Conservation (phyloP, 805 yeast genomes). For the Ogataea pini region DNA sequence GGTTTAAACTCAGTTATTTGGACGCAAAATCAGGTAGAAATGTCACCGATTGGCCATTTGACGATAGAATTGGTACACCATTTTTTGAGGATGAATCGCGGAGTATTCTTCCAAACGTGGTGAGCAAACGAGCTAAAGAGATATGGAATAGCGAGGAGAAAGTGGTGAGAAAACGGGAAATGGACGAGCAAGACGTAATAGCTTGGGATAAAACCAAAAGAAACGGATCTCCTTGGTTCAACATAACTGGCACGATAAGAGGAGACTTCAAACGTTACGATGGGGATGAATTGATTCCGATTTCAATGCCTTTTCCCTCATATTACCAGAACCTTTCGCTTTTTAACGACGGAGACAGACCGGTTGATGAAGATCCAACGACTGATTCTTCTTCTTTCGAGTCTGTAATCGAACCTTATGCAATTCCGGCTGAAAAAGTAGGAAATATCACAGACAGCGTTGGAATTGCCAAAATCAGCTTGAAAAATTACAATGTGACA, state of each 20-base stretch:
- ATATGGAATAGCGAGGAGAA: constrained; percentile 52
- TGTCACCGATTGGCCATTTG: constrained; percentile 59
- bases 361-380: constrained; percentile 16
- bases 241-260: constrained; percentile 48
- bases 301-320: constrained; percentile 34
- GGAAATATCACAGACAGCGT: constrained; percentile 32
- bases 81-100: constrained; percentile 52
- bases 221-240: constrained; percentile 34
- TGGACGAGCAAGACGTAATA: constrained; percentile 14
- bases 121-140: constrained; percentile 47
- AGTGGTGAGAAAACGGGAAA: constrained; percentile 16
- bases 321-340: constrained; percentile 29
- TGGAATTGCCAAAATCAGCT: constrained; percentile 25
- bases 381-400: constrained; percentile 19
- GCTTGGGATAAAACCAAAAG: not conserved
- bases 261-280: constrained; percentile 41
- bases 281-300: constrained; percentile 17
- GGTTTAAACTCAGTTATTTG: constrained; percentile 63
- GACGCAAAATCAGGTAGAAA: constrained; percentile 51
- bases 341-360: constrained; percentile 19
- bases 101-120: constrained; percentile 60
- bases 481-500: constrained; percentile 21
- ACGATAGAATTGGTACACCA: constrained; percentile 30
- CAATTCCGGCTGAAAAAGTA: constrained; percentile 11
- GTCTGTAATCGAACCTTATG: constrained; percentile 8